A percentile compares a stretch with the other conserved stretches of the same genome.
These are phyloP conservation scores for Centella asiatica DNA, from an alignment of 129 eudicot genomes.

Conservation along the genomic window DNA sequence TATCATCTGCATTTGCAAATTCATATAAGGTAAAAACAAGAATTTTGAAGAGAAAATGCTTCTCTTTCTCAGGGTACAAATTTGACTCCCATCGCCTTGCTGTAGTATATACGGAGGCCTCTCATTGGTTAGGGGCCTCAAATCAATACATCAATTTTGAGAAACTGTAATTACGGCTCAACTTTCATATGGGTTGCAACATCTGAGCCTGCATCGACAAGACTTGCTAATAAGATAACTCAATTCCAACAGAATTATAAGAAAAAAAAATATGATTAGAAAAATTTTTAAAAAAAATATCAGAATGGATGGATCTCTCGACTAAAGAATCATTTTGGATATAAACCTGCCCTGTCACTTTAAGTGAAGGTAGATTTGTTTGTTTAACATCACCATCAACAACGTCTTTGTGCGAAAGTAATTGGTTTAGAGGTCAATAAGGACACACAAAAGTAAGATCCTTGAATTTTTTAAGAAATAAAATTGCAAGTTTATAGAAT, in stretches of 20 bases:
- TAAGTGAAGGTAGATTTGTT: too few species aligned
- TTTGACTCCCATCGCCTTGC: slow-evolving; percentile 17
- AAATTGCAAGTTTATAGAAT: too few species aligned
- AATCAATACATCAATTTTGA: slow-evolving; percentile 24
- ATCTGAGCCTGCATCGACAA: slow-evolving; percentile 37
- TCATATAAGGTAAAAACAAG: slow-evolving; percentile 11
- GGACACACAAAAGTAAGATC: too few species aligned
- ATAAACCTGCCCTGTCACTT: too few species aligned
- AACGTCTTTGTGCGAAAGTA: too few species aligned
- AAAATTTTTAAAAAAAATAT: too few species aligned
- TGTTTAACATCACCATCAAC: too few species aligned
- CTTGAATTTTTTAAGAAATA: too few species aligned
- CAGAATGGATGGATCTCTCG: too few species aligned
- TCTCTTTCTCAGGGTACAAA: slow-evolving; percentile 9
- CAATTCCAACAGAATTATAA: background rate
- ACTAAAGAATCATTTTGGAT: too few species aligned
- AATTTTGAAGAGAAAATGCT: slow-evolving; percentile 14
- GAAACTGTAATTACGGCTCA: slow-evolving; percentile 44
- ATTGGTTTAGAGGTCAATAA: too few species aligned
- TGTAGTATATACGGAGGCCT: slow-evolving; percentile 62
- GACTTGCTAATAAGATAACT: slow-evolving; percentile 12
- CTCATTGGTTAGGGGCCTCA: slow-evolving; percentile 46
- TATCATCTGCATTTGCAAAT: slow-evolving; percentile 22
- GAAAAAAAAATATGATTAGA: too few species aligned
- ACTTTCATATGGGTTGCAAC: slow-evolving; percentile 58